Conservation (phyloP, 106 monocot species). For the Ottelia alismoides region DNA sequence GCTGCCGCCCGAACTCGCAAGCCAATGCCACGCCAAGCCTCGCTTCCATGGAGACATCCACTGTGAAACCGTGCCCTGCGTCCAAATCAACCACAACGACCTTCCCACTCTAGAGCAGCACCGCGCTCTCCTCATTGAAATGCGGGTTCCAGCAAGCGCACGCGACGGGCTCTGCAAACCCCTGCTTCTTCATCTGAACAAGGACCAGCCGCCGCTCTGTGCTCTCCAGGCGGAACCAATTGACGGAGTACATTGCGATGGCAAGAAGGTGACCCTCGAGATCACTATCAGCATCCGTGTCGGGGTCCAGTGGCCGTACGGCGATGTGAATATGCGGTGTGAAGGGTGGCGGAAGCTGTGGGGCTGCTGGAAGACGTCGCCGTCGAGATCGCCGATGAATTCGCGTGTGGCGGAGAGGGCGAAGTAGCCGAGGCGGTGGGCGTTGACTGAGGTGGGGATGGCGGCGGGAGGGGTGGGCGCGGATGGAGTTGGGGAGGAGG, state of each 20-base stretch:
- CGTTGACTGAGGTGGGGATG: conserved; percentile 62
- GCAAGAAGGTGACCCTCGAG: conserved; percentile 52
- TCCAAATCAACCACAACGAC: conserved; percentile 48
- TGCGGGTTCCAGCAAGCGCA: conserved; percentile 65
- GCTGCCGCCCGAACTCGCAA: conserved; percentile 56
- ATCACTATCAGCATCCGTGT: too few relatives aligned
- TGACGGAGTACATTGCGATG: conserved; percentile 52
- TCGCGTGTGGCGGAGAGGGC: conserved; percentile 14
- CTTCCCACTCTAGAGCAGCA: conserved; percentile 56
- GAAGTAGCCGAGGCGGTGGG: conserved; percentile 27
- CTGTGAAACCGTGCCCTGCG: conserved; percentile 18
- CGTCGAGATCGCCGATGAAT: conserved; percentile 10
- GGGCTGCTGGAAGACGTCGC: conserved; percentile 19
- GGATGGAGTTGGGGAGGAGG: conserved; percentile 15
- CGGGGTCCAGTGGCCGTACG: conserved; percentile 6
- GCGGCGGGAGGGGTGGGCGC: conserved; percentile 14
- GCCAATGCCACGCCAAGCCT: conserved; percentile 30
- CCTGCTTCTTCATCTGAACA: too few relatives aligned
- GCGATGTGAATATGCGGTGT: conserved; percentile 45
- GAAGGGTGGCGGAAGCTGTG: conserved; percentile 31
- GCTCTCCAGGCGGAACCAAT: conserved; percentile 61
- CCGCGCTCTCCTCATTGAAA: conserved; percentile 47
- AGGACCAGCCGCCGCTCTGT: conserved; percentile 5
- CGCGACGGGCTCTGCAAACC: too few relatives aligned
- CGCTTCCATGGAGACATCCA: conserved; percentile 17